Conservation (phyloP, 1,139 yeast species). For the Nakaseomyces delphensis region DNA sequence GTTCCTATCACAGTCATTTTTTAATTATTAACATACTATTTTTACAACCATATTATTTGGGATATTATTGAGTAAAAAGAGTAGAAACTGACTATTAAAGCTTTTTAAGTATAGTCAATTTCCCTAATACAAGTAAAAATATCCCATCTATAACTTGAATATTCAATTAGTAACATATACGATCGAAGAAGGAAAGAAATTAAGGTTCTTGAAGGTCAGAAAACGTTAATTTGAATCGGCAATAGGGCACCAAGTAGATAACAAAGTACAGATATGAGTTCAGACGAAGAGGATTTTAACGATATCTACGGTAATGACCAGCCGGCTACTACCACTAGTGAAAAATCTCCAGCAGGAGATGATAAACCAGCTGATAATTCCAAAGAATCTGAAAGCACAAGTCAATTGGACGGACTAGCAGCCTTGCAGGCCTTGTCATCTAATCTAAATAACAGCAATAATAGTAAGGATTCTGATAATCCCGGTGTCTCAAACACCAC, state of each 20-base stretch:
- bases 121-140: not conserved
- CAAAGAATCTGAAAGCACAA: constrained; percentile 6
- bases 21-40: not conserved
- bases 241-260: no score
- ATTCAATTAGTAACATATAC: constrained; percentile 3
- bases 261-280: constrained; percentile 24
- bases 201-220: not conserved
- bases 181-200: not conserved
- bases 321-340: constrained; percentile 9
- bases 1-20: not conserved
- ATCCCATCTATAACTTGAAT: constrained; percentile 3
- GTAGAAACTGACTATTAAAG: not conserved
- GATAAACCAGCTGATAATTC: constrained; percentile 10
- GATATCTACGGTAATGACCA: constrained; percentile 49
- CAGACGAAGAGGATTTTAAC: constrained; percentile 83
- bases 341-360: constrained; percentile 11
- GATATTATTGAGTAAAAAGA: not conserved
- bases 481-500: constrained; percentile 8
- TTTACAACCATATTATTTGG: not conserved
- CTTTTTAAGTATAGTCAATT: not conserved
- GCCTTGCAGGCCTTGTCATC: constrained; percentile 18
- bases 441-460: constrained; percentile 30
- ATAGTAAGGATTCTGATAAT: constrained; percentile 23
- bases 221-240: not conserved
- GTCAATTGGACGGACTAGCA: constrained; percentile 11